A percentile compares a stretch with the other conserved stretches of the same genome.
Conservation (phyloP, 192 early-diverging fungal genomes). For the Coemansia reversa region DNA sequence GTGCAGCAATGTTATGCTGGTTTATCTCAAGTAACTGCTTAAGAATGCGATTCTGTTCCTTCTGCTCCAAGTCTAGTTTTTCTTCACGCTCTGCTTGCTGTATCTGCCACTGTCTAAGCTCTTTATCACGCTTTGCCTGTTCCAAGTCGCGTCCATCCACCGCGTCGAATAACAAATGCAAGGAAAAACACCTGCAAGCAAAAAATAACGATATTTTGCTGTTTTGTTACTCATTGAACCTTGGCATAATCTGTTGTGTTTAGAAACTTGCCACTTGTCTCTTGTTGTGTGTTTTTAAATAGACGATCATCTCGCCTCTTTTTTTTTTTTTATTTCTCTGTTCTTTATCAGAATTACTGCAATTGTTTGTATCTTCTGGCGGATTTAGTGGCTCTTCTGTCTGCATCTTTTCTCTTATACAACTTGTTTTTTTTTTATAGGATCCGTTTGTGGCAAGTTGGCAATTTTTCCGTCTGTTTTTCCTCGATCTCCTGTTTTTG, state of each 20-base stretch:
- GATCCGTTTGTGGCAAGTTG: background rate
- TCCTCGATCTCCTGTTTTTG: background rate
- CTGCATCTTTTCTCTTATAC: background rate
- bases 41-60: too few species aligned
- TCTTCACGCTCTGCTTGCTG: too few species aligned
- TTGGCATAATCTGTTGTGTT: background rate
- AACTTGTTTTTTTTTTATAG: background rate
- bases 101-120: too few species aligned
- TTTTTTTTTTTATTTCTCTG: background rate
- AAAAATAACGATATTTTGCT: background rate
- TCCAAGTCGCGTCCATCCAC: too few species aligned
- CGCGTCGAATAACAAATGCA: background rate
- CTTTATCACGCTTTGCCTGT: too few species aligned
- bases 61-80: too few species aligned
- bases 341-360: background rate
- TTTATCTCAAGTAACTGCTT: too few species aligned
- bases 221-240: background rate
- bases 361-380: background rate
- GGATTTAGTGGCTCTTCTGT: background rate
- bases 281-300: background rate
- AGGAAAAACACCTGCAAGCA: background rate
- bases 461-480: background rate
- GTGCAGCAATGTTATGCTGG: too few species aligned
- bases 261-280: background rate
- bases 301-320: background rate